Conservation (phyloP, 805 yeast genomes). For the Metschnikowia baotianmanensis region DNA sequence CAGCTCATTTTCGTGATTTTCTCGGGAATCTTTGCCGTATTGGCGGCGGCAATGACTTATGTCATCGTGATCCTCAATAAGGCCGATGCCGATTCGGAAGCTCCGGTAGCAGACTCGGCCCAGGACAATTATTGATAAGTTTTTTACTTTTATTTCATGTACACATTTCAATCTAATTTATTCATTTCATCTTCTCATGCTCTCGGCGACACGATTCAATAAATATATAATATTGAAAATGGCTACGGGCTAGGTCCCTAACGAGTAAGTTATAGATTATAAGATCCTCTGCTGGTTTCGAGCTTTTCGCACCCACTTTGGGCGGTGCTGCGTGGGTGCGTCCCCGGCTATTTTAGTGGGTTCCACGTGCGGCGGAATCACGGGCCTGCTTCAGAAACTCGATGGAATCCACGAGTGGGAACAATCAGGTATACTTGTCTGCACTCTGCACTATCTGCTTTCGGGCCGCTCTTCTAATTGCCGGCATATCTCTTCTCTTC, state of each 20-base stretch:
- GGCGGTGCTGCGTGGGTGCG: slow-evolving; percentile 2
- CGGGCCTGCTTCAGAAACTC: neutral
- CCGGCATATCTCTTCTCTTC: slow-evolving; percentile 1
- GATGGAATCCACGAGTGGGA: slow-evolving; percentile 8
- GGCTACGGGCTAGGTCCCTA: no score
- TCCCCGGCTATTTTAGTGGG: no score
- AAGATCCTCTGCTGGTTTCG: no score
- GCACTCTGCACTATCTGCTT: slow-evolving; percentile 1
- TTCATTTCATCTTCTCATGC: no score
- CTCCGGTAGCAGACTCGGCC: slow-evolving; percentile 5
- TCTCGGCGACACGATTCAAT: no score
- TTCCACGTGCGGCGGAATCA: neutral
- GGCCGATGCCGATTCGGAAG: slow-evolving; percentile 14
- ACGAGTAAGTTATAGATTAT: no score
- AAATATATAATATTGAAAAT: no score
- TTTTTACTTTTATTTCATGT: neutral
- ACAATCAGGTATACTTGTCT: neutral
- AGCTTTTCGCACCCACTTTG: slow-evolving; percentile 5
- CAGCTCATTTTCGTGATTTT: slow-evolving; percentile 26
- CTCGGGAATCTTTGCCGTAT: slow-evolving; percentile 10
- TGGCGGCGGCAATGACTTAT: slow-evolving; percentile 7
- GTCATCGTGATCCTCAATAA: slow-evolving; percentile 11
- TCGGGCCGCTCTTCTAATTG: neutral
- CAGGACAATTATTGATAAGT: neutral
- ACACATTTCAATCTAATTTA: neutral